Evolutionary conservation across 345 rosid species (phyloP), one percentile per base, ranked within the genome.

Genomic region (Combretum micranthum): DNA sequence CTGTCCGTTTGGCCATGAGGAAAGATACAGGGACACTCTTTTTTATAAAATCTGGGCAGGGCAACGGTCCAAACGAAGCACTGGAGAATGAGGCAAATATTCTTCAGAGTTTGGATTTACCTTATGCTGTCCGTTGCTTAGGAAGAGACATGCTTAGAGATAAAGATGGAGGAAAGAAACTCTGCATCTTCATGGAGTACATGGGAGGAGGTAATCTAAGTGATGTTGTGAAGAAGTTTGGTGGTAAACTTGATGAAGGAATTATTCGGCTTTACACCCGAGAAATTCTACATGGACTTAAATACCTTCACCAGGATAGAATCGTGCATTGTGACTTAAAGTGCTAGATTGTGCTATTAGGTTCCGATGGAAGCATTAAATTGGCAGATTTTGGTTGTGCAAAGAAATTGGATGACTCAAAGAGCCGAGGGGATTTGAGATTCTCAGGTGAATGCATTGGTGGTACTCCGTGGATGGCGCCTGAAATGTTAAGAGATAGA

Each of bases 381-480:
- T 63, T 80, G 56, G 69, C 73, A 1, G 84, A 76, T 64, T 73
- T 73, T 1, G 75, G 81, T 46, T 71, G 84, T 12, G 70, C 75
- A 3, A 60, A 49, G 64, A 57, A 64, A 66, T 15, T 69, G 18
- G 49, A 61, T 9, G 56, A 44, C 20, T 0, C 4, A 37, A 23
- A 51, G 26, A 54, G 4, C 1, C 51, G 52, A 7, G 44, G 19
- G 12, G 44, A 42, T 0, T 19, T 20, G 0, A 16, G 17, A 4
- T n/a, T 12, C 21, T 64, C 63, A 20, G 32, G 47, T 51, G 47
- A 20, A 45, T 48, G 63, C 25, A 37, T 66, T 15, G 65, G 60
- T 5, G 74, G 84, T 23, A 76, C 77, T 48, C 77, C 77, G 4
- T 71, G 75, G 73, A 76, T 73, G 77, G 84, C 84, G 44, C 73